Evolutionary conservation across 176 grass and related monocot genomes (phyloP), one percentile per base, ranked within the genome.

Genomic region (Stipa capillata): DNA sequence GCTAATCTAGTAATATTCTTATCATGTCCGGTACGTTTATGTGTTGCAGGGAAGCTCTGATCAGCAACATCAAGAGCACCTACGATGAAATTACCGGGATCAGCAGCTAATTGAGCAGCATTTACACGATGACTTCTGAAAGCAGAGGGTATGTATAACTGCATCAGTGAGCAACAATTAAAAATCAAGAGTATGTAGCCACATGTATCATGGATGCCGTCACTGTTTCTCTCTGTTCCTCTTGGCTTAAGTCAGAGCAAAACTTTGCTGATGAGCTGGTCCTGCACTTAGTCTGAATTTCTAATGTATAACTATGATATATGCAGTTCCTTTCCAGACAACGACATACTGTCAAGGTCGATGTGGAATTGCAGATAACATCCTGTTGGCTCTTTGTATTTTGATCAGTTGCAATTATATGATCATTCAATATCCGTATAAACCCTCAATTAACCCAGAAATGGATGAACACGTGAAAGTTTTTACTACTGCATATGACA

Each of bases 41-140:
- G 33, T 6, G 33, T 72, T 78, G 10, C 85, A 91, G 88, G 74
- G 88, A 94, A 77, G 85, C 85, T 64, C 63, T 94, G 64, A 18
- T 94, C 55, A 51, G 32, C 29, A 94, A 91, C 56, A 83, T 94
- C 23, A 88, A 91, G 79, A 49, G 41, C 52, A 86, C 83, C 24
- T 94, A 86, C 64, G 69, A 70, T 4, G 79, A 91, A 61, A 88
- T 94, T 55, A 84, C 84, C 8, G 83, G 91, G 34, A 84, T 56
- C 67, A 81, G 79, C 83, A 78, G 65, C 79, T 85, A 77, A 78
- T 73, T 33, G 23, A 21, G 50, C 35, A 78, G 25, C 14, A 76
- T 80, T 58, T 32, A 31, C 50, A 74, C 40, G 17, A 55, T 40
- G 73, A 37, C 13, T 54, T 32, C 21, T 68, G n/a, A 35, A 57